Percentiles rank a stretch among this genome's conserved stretches.
Evolutionary conservation across 768 basidiomycete genomes (phyloP).

Genomic region (Dendrothele bispora): DNA sequence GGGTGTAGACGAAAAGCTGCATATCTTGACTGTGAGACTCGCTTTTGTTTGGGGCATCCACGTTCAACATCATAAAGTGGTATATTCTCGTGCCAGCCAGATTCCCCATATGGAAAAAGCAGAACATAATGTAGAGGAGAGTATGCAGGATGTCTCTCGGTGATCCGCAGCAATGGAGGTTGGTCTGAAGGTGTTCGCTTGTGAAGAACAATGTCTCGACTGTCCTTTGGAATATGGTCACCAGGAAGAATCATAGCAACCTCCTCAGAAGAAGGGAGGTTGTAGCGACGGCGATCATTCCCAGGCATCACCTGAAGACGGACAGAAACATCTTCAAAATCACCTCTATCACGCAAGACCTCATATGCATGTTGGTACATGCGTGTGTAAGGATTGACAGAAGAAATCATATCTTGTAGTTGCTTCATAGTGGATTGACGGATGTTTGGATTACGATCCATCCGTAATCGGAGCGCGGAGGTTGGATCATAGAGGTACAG

Average conservation of each 20-base stretch:
- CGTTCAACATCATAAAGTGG: background rate
- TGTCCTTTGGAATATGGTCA: conserved; percentile 13
- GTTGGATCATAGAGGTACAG: conserved; percentile 33
- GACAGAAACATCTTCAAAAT: conserved; percentile 4
- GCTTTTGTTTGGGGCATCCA: background rate
- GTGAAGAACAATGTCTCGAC: conserved; percentile 34
- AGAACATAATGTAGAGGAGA: conserved; percentile 41
- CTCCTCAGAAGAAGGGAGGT: conserved; percentile 42
- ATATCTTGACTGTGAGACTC: conserved; percentile 23
- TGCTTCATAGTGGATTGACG: conserved; percentile 12
- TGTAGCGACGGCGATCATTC: conserved; percentile 37
- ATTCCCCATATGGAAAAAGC: conserved; percentile 38
- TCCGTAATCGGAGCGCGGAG: conserved; percentile 12
- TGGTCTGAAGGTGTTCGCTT: conserved; percentile 11
- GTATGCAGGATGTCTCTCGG: conserved; percentile 35
- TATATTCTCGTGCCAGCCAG: conserved; percentile 35
- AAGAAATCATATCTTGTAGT: conserved; percentile 12
- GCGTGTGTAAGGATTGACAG: conserved; percentile 9
- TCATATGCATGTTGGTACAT: conserved; percentile 21
- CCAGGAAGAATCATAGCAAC: conserved; percentile 43
- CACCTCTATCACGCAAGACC: conserved; percentile 3
- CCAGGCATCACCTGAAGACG: conserved; percentile 9
- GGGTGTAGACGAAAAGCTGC: conserved; percentile 29
- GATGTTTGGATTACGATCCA: conserved; percentile 1
- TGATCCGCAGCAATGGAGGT: conserved; percentile 27